Conservation (phyloP, 2,329 filamentous ascomycete genomes). For the Ophiobolus disseminans region DNA sequence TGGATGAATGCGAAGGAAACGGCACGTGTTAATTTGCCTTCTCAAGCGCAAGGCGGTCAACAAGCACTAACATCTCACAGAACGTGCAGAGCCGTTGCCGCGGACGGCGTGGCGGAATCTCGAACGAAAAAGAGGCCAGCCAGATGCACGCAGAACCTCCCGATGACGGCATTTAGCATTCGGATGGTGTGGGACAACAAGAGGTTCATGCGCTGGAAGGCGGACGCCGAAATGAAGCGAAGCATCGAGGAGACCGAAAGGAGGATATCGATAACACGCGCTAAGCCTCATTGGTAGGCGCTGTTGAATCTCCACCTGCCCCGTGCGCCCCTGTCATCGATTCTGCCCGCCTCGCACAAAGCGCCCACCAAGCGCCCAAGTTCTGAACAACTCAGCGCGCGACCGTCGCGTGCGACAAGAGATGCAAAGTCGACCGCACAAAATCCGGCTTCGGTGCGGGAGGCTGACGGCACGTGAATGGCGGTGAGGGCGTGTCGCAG, state of each 20-base stretch:
- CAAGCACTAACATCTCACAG: not conserved
- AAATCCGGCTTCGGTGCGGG: slow-evolving; percentile 6
- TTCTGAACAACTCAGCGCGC: slow-evolving; percentile 2
- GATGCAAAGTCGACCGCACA: not conserved
- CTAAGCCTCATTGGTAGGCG: slow-evolving; percentile 16
- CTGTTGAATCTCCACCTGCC: slow-evolving; percentile 29
- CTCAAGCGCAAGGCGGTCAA: slow-evolving; percentile 14
- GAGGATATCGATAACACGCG: slow-evolving; percentile 4
- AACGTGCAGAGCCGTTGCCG: slow-evolving; percentile 1
- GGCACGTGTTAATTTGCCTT: slow-evolving; percentile 16
- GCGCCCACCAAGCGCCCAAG: slow-evolving; percentile 9
- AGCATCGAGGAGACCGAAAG: slow-evolving; percentile 16
- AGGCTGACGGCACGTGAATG: slow-evolving; percentile 8
- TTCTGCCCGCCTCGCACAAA: slow-evolving; percentile 17
- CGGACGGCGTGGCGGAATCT: slow-evolving; percentile 5
- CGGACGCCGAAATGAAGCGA: slow-evolving; percentile 33
- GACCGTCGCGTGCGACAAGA: not conserved
- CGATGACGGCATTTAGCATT: slow-evolving; percentile 12
- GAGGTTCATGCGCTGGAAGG: slow-evolving; percentile 8
- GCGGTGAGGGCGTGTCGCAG: slow-evolving; percentile 16
- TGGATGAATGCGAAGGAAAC: slow-evolving; percentile 16
- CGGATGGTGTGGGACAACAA: not conserved
- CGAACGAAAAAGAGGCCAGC: not conserved
- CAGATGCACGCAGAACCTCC: not conserved
- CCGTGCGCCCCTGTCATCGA: slow-evolving; percentile 20